A percentile compares a stretch with the other conserved stretches of the same genome.
Conservation (phyloP, 495 filamentous ascomycete genomes). For the Aspergillus ellipticus region DNA sequence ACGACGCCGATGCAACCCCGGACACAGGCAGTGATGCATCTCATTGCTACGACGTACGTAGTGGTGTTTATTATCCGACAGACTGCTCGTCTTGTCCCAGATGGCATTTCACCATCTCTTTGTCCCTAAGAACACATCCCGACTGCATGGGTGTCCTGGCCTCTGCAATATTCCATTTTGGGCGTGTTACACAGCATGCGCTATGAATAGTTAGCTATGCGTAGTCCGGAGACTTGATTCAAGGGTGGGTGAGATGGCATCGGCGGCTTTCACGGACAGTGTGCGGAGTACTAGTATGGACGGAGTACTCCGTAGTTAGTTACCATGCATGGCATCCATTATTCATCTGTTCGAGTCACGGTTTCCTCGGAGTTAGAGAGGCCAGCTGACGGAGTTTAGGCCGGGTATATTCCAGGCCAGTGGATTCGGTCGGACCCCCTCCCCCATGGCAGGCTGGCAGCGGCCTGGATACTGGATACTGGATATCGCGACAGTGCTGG, state of each 20-base stretch:
- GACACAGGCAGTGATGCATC: constrained; percentile 2
- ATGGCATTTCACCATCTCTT: too few species aligned
- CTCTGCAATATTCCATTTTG: not conserved
- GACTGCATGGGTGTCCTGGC: not conserved
- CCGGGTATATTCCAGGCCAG: not conserved
- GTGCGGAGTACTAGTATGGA: too few species aligned
- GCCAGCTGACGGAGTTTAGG: not conserved
- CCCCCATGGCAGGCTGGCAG: too few species aligned
- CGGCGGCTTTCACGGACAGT: too few species aligned
- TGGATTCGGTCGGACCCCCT: not conserved
- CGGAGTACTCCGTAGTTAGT: too few species aligned
- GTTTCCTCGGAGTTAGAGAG: not conserved
- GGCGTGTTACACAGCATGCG: not conserved
- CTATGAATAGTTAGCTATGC: not conserved
- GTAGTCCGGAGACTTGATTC: not conserved
- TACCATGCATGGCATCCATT: not conserved
- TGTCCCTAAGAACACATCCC: not conserved
- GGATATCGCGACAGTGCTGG: too few species aligned
- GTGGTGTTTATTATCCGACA: constrained; percentile 16
- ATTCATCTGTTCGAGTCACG: not conserved
- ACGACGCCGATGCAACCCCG: constrained; percentile 22
- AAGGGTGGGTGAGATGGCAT: not conserved
- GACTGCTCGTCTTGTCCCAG: constrained; percentile 4
- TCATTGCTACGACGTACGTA: too few species aligned
- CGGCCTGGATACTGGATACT: too few species aligned